Base-by-base conservation (phyloP, 441 rosid genomes). In the Populus hybrid region DNA sequence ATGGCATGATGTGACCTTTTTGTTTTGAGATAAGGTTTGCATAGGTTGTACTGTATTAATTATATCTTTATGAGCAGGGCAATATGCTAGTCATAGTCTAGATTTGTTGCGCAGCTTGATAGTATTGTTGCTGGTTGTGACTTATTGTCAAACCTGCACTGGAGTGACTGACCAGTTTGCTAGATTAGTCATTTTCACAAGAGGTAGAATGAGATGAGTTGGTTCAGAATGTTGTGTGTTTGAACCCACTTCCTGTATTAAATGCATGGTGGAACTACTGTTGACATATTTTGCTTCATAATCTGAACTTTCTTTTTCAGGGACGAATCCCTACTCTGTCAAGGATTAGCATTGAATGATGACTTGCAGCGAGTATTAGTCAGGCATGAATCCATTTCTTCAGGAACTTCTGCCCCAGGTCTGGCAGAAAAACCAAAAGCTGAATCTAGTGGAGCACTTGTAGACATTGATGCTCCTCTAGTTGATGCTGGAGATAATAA, bases 331-430 rank as follows among this genome's bases (percentile, higher is more conserved):
- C 88, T 97, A 76, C 87, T 97, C 77, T 82, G 96, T 79, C 98
- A 94, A 87, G 99, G 98, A 74, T 87, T 97, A 81, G 88, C 95
- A 33, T 77, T 93, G 79, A 97, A 94, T 89, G 99, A 97, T 85
- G 99, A 97, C 86, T 88, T 97, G 94, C 98, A 97, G 83, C 97
- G 95, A 63, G 81, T 94, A 71, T 88, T 97, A 78, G 92, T 95
- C 73, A 97, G 88, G 84, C 97, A 97, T 70, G 98, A 97, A 86
- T 83, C 90, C 79, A 81, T 94, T 82, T 84, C 97, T 84, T 92
- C 97, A 12, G 98, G 95, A 85, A 86, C 85, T 81, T 77, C 86
- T 84, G 74, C 64, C 77, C 86, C 89, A 79, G 76, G 45, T 78
- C 84, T 86, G 79, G 67, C 85, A 36, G 82, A 77, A 77, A 88